phyloP scores from a whole-genome alignment of 1,284 basidiomycete genomes.

The Thecaphora thlaspeos region DNA sequence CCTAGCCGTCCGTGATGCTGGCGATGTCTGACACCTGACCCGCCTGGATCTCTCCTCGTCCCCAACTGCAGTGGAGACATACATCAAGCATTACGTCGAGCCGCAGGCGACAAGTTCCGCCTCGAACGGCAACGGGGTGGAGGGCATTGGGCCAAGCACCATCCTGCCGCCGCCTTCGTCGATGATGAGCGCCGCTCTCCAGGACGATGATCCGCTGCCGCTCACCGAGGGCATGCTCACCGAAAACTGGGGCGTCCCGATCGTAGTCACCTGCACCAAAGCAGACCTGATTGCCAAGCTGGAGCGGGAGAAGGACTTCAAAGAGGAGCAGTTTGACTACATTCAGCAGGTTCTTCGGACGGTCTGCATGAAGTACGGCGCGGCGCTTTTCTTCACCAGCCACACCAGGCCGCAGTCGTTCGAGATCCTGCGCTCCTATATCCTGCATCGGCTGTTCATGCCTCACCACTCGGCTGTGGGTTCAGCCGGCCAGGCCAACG shows the following conservation, averaged over 20 bases:
- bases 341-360: constrained; percentile 91
- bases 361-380: constrained; percentile 89
- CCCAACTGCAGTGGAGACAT: constrained; percentile 78
- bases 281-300: constrained; percentile 57
- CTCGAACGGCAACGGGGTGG: neutral
- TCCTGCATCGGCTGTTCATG: constrained; percentile 80
- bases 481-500: neutral
- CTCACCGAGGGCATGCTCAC: constrained; percentile 37
- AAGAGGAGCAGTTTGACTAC: constrained; percentile 91
- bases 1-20: too few relatives aligned
- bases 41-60: too few relatives aligned
- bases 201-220: constrained; percentile 39
- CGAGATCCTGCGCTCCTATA: constrained; percentile 77
- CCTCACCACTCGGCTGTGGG: constrained; percentile 60
- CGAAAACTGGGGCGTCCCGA: constrained; percentile 71
- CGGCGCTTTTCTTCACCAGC: constrained; percentile 86
- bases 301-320: constrained; percentile 58
- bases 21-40: too few relatives aligned
- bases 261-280: constrained; percentile 84
- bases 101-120: constrained; percentile 62
- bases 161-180: constrained; percentile 62
- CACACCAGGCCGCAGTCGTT: constrained; percentile 73
- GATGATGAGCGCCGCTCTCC: constrained; percentile 61
- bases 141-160: constrained; percentile 45
- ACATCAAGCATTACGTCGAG: constrained; percentile 84